Conservation (phyloP, 2,329 filamentous ascomycete species). For the Metarhizium rileyi region DNA sequence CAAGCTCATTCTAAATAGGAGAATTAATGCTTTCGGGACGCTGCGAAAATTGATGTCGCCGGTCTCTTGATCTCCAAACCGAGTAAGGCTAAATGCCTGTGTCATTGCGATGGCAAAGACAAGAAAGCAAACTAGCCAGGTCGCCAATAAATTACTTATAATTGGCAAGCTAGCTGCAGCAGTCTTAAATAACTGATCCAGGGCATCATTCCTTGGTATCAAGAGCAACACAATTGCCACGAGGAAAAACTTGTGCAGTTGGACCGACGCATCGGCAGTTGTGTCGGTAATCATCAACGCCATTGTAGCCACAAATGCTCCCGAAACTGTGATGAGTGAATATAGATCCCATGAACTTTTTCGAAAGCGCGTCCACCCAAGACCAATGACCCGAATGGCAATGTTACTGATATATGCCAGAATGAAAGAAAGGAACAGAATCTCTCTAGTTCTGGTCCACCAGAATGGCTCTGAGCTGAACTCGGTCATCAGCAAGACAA, state of each 20-base stretch:
- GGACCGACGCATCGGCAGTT: conserved; percentile 54
- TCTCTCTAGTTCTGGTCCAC: conserved; percentile 65
- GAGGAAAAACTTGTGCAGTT: conserved; percentile 88
- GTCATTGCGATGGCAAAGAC: conserved; percentile 95
- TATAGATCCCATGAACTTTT: conserved; percentile 95
- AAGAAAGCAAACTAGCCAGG: conserved; percentile 94
- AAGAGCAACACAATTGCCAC: conserved; percentile 82
- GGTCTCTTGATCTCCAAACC: conserved; percentile 64
- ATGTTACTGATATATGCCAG: conserved; percentile 78
- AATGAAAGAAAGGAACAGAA: conserved; percentile 72
- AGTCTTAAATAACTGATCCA: conserved; percentile 98
- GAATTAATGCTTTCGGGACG: conserved; percentile 84
- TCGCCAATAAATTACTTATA: conserved; percentile 86
- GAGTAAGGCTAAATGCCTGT: conserved; percentile 88
- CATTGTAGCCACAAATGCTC: conserved; percentile 70
- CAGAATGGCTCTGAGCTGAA: conserved; percentile 64
- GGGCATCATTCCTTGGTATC: conserved; percentile 90
- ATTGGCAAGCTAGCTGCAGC: conserved; percentile 85
- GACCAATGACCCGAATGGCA: conserved; percentile 70
- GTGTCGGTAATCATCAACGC: conserved; percentile 59
- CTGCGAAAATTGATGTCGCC: conserved; percentile 86
- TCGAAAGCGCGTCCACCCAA: conserved; percentile 86
- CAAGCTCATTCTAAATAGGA: conserved; percentile 86
- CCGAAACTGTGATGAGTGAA: conserved; percentile 68
- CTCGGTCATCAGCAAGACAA: conserved; percentile 75